Conservation (phyloP, 768 basidiomycete species). For the Coprinopsis sp. region DNA sequence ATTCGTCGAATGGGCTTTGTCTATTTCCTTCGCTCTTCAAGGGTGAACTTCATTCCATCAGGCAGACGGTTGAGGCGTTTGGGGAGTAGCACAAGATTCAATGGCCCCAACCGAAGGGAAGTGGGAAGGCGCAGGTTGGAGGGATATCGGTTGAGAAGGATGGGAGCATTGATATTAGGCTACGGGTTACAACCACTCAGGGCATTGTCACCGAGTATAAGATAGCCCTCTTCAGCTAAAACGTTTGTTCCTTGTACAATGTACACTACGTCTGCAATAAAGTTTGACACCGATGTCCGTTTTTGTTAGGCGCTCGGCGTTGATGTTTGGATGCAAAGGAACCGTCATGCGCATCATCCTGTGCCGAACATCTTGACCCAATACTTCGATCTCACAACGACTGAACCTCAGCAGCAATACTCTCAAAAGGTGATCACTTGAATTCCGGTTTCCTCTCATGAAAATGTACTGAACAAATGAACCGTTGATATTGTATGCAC, state of each 20-base stretch:
- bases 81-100: background rate
- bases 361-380: too few species aligned
- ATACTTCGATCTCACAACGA: too few species aligned
- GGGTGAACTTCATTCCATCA: background rate
- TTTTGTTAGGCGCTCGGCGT: too few species aligned
- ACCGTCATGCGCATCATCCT: too few species aligned
- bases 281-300: too few species aligned
- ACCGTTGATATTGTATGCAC: too few species aligned
- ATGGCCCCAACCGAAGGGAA: background rate
- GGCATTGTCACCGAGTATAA: background rate
- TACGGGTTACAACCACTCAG: background rate
- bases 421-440: too few species aligned
- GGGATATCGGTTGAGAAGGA: background rate
- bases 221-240: background rate
- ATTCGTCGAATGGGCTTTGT: background rate
- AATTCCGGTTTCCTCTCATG: too few species aligned
- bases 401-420: too few species aligned
- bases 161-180: background rate
- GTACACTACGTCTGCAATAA: too few species aligned
- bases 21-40: constrained; percentile 5
- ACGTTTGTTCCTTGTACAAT: background rate
- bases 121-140: background rate
- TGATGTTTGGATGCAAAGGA: too few species aligned
- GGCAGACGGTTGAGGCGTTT: constrained; percentile 8
- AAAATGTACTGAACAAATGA: too few species aligned